Evolutionary conservation across 805 yeast genomes (phyloP).

Genomic region (Ogataea dorogensis): DNA sequence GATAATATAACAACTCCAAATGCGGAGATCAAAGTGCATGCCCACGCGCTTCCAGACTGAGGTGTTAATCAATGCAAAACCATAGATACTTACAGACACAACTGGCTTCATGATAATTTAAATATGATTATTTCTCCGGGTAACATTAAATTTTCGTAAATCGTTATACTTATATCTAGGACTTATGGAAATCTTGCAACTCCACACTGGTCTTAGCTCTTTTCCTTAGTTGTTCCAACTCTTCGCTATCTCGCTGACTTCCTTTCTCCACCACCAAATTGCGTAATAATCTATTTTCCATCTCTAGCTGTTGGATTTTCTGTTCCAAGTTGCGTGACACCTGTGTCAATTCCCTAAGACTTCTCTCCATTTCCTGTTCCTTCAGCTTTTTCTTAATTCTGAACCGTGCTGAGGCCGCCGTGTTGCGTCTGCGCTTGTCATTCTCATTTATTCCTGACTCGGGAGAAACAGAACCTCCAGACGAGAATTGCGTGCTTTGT

Average conservation of each 20-base stretch:
- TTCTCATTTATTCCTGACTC: constrained; percentile 36
- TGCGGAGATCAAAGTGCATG: constrained; percentile 88
- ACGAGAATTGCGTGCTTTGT: constrained; percentile 9
- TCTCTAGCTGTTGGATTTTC: constrained; percentile 78
- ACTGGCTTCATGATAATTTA: constrained; percentile 29
- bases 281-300: constrained; percentile 87
- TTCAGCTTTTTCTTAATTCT: constrained; percentile 87
- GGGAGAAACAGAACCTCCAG: constrained; percentile 8
- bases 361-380: constrained; percentile 87
- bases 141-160: constrained; percentile 5
- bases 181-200: constrained; percentile 8
- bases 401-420: constrained; percentile 94
- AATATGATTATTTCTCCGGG: constrained; percentile 8
- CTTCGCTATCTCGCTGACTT: constrained; percentile 51
- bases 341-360: constrained; percentile 69
- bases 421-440: constrained; percentile 82
- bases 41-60: constrained; percentile 86
- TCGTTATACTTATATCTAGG: constrained; percentile 1
- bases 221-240: constrained; percentile 50
- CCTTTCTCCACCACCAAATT: constrained; percentile 82
- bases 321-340: constrained; percentile 63
- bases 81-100: constrained; percentile 31
- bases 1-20: constrained; percentile 88
- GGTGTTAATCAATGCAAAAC: neutral
- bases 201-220: constrained; percentile 40